Evolutionary conservation across 805 yeast genomes (phyloP), one percentile per base, ranked within the genome.

Genomic region (Hagleromyces aurorensis): DNA sequence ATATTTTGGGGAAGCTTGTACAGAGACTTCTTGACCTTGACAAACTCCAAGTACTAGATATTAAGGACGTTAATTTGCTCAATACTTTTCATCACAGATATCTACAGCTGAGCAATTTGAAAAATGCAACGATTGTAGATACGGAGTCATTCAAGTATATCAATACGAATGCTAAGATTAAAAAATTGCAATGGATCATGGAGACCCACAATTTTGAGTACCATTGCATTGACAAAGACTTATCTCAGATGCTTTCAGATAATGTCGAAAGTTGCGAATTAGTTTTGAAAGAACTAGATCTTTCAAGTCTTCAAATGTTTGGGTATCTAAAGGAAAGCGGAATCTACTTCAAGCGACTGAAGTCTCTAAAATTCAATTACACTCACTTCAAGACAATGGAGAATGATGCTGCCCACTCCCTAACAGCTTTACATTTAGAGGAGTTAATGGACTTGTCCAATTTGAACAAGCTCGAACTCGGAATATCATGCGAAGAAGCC

Each of bases 401-500:
- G 38, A 63, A 61, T 37, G 41, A 59, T 3, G 44, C 49, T 2
- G 41, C 58, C 17, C 40, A 63, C 23, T 48, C 56, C 7, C 37
- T 64, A 9, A 50, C 57, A 3, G 29, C 41, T 7, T 32, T 42
- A 3, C 52, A 60, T 26, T 29, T 70, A 2, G 46, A 48, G 7
- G 30, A 48, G 2, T 40, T 57, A 3, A 37, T 62, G 16, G 55
- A 65, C 24, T 34, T 59, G 6, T 21, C 37, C 0, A 11, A 27
- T 2, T 27, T 72, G 11, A 46, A 54, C 25, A 60, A 59, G 20
- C 47, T 79, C 25, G 79, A 76, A 40, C 37, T 78, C 12, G 58
- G 59, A 5, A 44, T 74, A 16, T 79, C 79, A 1, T 73, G 83
- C 44, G 70, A 69, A 36, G 61, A 64, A 13, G 44, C 55, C 16